Evolutionary conservation across 75 land plant genomes (phyloP).

Genomic region (Cunninghamia lanceolata): DNA sequence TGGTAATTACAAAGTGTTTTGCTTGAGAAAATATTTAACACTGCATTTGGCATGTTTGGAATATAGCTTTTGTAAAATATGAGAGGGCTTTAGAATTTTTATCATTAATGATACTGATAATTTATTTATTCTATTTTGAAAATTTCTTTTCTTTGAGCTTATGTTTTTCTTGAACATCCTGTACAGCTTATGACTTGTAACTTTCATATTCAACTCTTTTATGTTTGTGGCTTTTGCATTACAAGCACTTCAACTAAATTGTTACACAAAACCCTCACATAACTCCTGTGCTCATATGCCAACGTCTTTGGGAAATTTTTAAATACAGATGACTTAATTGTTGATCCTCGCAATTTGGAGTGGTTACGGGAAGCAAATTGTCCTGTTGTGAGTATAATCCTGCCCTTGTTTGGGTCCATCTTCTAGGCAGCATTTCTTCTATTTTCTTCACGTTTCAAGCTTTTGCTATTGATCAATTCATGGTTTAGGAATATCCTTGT

Average conservation of each 20-base stretch:
- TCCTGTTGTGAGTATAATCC: conserved; percentile 75
- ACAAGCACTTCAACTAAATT: background rate
- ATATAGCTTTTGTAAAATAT: background rate
- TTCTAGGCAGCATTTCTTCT: background rate
- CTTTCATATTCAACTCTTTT: background rate
- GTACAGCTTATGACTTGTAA: background rate
- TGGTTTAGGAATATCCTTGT: background rate
- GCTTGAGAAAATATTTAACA: background rate
- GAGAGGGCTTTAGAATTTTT: background rate
- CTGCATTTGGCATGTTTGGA: background rate
- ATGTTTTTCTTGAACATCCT: background rate
- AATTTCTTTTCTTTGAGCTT: background rate
- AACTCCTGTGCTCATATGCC: background rate
- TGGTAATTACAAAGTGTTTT: background rate
- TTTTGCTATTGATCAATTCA: background rate
- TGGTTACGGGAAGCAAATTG: conserved; percentile 95
- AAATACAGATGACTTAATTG: conserved; percentile 84
- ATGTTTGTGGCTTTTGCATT: background rate
- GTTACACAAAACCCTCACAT: background rate
- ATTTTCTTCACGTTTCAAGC: background rate
- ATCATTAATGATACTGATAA: background rate
- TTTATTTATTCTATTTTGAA: background rate
- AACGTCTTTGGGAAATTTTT: background rate
- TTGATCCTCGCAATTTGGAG: conserved; percentile 96
- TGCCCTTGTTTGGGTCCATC: background rate